A percentile compares a stretch with the other conserved stretches of the same genome.
Evolutionary conservation across 2,329 filamentous ascomycete species (phyloP).

Genomic region (Rhinocladiella similis): DNA sequence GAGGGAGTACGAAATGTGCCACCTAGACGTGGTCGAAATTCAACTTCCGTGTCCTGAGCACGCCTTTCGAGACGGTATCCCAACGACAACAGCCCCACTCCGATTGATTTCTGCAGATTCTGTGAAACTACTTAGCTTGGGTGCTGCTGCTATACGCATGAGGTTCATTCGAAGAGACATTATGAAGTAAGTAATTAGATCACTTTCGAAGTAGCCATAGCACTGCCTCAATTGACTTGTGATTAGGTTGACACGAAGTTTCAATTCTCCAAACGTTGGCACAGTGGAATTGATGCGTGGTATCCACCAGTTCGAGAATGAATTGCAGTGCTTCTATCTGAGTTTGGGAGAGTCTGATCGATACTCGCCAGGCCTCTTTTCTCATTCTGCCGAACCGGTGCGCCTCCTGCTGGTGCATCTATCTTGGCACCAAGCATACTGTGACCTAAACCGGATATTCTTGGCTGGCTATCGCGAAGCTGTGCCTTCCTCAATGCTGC

Average conservation of each 20-base stretch:
- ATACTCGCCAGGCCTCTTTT: conserved; percentile 15
- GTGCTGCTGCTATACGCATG: conserved; percentile 16
- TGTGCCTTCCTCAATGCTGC: conserved; percentile 10
- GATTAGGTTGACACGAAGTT: conserved; percentile 13
- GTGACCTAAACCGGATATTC: conserved; percentile 22
- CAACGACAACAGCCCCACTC: conserved; percentile 18
- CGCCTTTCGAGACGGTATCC: conserved; percentile 46
- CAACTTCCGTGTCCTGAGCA: conserved; percentile 54
- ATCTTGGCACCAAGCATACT: conserved; percentile 23
- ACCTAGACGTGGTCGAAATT: conserved; percentile 46
- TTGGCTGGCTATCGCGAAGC: conserved; percentile 21
- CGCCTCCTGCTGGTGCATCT: conserved; percentile 22
- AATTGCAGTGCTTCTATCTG: conserved; percentile 17
- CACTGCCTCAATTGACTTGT: background rate
- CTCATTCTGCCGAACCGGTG: conserved; percentile 11
- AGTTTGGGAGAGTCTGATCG: conserved; percentile 16
- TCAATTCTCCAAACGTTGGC: conserved; percentile 4
- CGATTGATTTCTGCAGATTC: conserved; percentile 13
- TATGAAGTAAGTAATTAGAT: conserved; percentile 8
- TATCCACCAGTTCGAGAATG: conserved; percentile 13
- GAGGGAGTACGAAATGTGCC: conserved; percentile 50
- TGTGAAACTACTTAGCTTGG: conserved; percentile 9
- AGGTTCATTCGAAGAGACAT: conserved; percentile 16
- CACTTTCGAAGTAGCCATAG: background rate
- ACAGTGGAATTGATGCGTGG: conserved; percentile 10